Percentiles rank a stretch among this genome's conserved stretches.
phyloP scores from a whole-genome alignment of 225 moss, liverwort and hornwort genomes.

The Pseudoscleropodium purum region DNA sequence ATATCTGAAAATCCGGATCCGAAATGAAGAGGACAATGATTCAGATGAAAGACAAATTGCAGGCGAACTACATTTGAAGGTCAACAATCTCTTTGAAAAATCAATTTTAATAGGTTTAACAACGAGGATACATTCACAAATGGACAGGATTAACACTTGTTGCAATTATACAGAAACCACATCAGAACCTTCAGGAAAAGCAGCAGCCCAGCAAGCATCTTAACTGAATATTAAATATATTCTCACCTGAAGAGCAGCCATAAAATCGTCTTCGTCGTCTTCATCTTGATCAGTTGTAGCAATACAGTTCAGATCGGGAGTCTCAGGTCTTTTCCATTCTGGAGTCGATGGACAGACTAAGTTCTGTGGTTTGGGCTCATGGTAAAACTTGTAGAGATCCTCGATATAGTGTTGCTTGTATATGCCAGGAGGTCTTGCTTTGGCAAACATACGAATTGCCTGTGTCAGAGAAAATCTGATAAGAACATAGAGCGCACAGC shows the following conservation, averaged over 20 bases:
- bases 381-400: constrained; percentile 79
- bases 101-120: not conserved
- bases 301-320: constrained; percentile 84
- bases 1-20: not conserved
- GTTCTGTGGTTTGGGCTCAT: constrained; percentile 75
- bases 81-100: not conserved
- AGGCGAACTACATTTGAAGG: not conserved
- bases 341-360: constrained; percentile 73
- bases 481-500: not conserved
- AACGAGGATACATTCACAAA: not conserved
- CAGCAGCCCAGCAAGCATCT: not conserved
- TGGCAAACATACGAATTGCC: constrained; percentile 73
- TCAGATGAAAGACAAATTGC: not conserved
- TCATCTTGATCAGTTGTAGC: constrained; percentile 77
- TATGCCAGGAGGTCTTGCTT: constrained; percentile 89
- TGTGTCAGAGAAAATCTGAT: constrained; percentile 22
- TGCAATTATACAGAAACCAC: not conserved
- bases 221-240: not conserved
- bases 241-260: constrained; percentile 82
- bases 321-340: constrained; percentile 86
- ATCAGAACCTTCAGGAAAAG: not conserved
- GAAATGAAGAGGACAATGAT: not conserved
- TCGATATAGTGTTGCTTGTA: constrained; percentile 96
- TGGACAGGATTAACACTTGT: not conserved
- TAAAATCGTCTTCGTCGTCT: constrained; percentile 80